Evolutionary conservation across 2,329 filamentous ascomycete species (phyloP).

Genomic region (Bipolaris oryzae): DNA sequence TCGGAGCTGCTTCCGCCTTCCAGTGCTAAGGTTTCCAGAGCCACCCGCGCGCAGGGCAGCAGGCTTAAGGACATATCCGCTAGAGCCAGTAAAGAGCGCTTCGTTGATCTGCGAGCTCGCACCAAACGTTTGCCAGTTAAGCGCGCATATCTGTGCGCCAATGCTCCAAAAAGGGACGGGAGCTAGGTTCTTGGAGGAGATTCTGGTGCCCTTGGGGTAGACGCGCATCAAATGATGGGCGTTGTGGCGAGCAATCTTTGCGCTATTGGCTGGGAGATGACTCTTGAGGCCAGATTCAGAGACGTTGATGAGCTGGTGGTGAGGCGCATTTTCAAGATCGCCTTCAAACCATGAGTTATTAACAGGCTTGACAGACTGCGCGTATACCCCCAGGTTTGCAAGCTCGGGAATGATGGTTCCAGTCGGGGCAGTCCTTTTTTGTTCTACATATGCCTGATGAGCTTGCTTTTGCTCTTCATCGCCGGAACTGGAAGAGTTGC

Average conservation of each 20-base stretch:
- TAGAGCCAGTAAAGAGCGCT: slow-evolving; percentile 68
- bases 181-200: slow-evolving; percentile 68
- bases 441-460: slow-evolving; percentile 59
- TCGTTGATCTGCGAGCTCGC: slow-evolving; percentile 71
- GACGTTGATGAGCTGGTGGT: slow-evolving; percentile 72
- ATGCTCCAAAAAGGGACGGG: slow-evolving; percentile 70
- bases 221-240: slow-evolving; percentile 71
- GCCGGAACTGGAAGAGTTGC: slow-evolving; percentile 39
- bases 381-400: slow-evolving; percentile 69
- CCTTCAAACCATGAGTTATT: slow-evolving; percentile 70
- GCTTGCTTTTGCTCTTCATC: slow-evolving; percentile 57
- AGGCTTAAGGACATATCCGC: slow-evolving; percentile 71
- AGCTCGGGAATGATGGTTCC: slow-evolving; percentile 67
- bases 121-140: slow-evolving; percentile 74
- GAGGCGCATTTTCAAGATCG: slow-evolving; percentile 57
- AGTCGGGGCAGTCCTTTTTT: slow-evolving; percentile 57
- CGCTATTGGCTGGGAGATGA: slow-evolving; percentile 56
- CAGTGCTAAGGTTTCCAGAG: slow-evolving; percentile 56
- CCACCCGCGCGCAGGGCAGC: slow-evolving; percentile 63
- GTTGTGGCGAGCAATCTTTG: slow-evolving; percentile 65
- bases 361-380: slow-evolving; percentile 70
- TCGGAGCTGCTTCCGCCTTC: slow-evolving; percentile 57
- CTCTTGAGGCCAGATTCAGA: slow-evolving; percentile 65
- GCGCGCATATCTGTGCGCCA: slow-evolving; percentile 71
- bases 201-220: slow-evolving; percentile 71